Conservation (phyloP, 139 green algal genomes). For the Mesostigma viride region DNA sequence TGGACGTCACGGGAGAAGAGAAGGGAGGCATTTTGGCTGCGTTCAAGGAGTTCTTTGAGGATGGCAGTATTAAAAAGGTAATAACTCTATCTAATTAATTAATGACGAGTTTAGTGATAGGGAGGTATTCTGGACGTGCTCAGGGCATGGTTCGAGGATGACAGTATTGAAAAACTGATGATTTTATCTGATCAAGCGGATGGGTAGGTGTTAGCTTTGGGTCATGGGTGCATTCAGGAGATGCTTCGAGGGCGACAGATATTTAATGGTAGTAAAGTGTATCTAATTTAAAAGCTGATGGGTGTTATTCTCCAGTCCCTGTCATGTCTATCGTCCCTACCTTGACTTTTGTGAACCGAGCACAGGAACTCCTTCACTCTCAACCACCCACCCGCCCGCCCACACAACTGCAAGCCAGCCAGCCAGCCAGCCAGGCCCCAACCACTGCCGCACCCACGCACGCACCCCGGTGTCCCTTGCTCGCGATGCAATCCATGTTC, state of each 20-base stretch:
- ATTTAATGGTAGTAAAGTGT: too few species aligned
- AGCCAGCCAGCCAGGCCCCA: background rate
- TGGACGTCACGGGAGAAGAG: slow-evolving; percentile 58
- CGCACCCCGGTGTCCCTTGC: too few species aligned
- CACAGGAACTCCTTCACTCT: too few species aligned
- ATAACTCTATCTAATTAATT: background rate
- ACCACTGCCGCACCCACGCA: background rate
- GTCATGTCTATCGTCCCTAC: too few species aligned
- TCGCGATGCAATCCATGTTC: too few species aligned
- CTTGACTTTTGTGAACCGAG: too few species aligned
- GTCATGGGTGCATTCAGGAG: background rate
- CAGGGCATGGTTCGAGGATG: background rate
- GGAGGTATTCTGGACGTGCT: too few species aligned
- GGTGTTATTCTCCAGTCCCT: too few species aligned
- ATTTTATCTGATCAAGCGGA: background rate
- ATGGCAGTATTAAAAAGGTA: slow-evolving; percentile 51
- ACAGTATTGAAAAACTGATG: background rate
- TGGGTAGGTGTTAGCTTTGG: background rate
- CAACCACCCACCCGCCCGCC: too few species aligned
- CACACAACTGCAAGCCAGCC: background rate
- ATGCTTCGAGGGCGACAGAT: background rate
- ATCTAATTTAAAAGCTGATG: too few species aligned
- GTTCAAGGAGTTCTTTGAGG: slow-evolving; percentile 75
- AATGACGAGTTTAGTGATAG: too few species aligned
- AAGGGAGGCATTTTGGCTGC: slow-evolving; percentile 46